These are phyloP conservation scores for Geotrichum bryndzae DNA, from an alignment of 1,139 yeast genomes.

Conservation along the genomic window DNA sequence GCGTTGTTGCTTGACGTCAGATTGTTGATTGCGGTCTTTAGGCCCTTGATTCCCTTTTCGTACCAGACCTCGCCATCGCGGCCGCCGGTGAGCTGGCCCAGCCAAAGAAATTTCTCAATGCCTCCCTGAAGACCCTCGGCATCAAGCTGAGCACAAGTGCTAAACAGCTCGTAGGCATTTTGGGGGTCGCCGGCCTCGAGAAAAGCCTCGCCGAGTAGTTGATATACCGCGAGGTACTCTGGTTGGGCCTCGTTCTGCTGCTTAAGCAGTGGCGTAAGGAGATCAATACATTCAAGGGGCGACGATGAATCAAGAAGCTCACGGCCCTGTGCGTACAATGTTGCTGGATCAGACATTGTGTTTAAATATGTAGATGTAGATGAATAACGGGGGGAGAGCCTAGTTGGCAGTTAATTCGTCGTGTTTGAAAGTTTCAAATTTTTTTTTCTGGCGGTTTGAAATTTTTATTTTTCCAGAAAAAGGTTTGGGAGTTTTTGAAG, in stretches of 20 bases:
- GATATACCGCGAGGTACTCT: conserved; percentile 24
- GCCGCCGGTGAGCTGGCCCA: conserved; percentile 91
- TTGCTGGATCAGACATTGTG: background rate
- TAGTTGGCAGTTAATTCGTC: background rate
- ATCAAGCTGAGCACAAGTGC: conserved; percentile 63
- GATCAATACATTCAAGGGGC: conserved; percentile 8
- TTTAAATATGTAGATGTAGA: background rate
- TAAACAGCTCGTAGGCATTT: conserved; percentile 61
- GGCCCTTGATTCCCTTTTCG: conserved; percentile 54
- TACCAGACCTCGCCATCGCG: conserved; percentile 62
- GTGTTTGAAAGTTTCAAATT: background rate
- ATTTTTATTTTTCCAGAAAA: background rate
- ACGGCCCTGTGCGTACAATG: conserved; percentile 6
- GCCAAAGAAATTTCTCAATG: conserved; percentile 74
- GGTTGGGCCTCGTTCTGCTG: background rate
- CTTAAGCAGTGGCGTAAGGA: conserved; percentile 9
- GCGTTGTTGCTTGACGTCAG: background rate
- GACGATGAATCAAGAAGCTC: conserved; percentile 6
- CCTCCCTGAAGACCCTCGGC: conserved; percentile 56
- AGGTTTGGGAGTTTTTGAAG: background rate
- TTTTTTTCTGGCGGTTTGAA: background rate
- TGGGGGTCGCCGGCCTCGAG: conserved; percentile 76
- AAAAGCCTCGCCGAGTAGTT: conserved; percentile 64
- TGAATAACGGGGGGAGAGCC: background rate
- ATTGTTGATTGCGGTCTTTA: conserved; percentile 40